phyloP scores from a whole-genome alignment of 2,329 filamentous ascomycete species.

The Blastomyces parvus region DNA sequence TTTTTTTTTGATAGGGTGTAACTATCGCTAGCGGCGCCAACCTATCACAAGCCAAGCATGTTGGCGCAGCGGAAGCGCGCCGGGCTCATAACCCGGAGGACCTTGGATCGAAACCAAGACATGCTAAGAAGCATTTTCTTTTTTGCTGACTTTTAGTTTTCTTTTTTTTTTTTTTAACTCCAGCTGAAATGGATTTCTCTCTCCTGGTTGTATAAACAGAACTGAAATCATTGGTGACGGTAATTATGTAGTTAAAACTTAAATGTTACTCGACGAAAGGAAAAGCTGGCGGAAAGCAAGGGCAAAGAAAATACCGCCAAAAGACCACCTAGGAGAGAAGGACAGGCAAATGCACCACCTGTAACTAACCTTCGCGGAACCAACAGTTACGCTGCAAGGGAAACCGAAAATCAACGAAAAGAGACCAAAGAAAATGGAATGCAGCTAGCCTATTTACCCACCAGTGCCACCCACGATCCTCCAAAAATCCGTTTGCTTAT shows the following conservation, averaged over 20 bases:
- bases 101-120: constrained; percentile 18
- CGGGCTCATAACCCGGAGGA: constrained; percentile 32
- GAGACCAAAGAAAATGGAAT: background rate
- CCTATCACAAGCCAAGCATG: constrained; percentile 15
- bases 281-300: background rate
- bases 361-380: background rate
- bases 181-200: background rate
- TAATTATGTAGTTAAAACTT: too few species aligned
- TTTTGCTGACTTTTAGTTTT: constrained; percentile 2
- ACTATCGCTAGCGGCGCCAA: background rate
- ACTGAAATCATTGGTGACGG: background rate
- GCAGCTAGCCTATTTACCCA: too few species aligned
- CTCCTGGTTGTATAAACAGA: background rate
- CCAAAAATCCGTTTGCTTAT: background rate
- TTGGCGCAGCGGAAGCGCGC: constrained; percentile 29
- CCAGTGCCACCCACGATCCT: background rate
- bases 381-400: background rate
- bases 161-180: background rate
- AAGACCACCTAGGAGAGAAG: background rate
- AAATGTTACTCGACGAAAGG: background rate
- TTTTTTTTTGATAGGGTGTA: too few species aligned
- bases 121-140: constrained; percentile 3
- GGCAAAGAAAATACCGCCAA: background rate
- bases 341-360: background rate
- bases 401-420: background rate